phyloP scores from a whole-genome alignment of 345 rosid species.

The Eucalyptus globulus region DNA sequence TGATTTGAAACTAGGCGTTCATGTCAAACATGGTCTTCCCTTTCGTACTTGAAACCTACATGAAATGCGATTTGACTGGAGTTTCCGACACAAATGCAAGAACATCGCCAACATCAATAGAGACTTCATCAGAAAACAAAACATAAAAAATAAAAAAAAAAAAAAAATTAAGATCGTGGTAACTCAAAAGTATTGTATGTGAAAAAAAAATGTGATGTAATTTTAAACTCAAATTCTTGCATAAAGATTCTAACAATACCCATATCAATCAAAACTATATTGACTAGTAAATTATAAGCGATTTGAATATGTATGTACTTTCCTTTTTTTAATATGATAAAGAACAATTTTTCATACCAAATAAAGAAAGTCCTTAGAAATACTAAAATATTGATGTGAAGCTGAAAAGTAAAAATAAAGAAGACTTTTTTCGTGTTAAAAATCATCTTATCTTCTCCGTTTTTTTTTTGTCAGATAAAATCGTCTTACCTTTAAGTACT shows the following conservation, averaged over 20 bases:
- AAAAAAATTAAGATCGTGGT: rapidly evolving
- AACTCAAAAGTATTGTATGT: no score
- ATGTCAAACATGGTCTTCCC: not conserved
- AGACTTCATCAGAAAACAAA: not conserved
- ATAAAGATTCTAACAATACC: rapidly evolving
- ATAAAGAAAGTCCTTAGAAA: not conserved
- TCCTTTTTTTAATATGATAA: not conserved
- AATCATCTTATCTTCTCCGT: no score
- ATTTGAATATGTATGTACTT: not conserved
- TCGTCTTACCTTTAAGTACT: not conserved
- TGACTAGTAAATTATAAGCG: not conserved
- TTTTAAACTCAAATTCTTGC: no score
- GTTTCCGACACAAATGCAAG: not conserved
- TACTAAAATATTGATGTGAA: not conserved
- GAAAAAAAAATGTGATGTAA: no score
- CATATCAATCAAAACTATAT: no score
- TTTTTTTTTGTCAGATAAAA: no score
- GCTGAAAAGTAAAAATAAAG: not conserved
- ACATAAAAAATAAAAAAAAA: no score
- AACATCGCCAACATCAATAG: not conserved
- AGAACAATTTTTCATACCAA: no score
- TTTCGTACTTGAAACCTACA: not conserved
- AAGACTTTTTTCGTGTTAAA: not conserved
- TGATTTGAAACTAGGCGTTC: not conserved
- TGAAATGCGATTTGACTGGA: not conserved